A percentile compares a stretch with the other conserved stretches of the same genome.
Conservation (phyloP, 23 red algal species). For the Cyanidium caldarium region DNA sequence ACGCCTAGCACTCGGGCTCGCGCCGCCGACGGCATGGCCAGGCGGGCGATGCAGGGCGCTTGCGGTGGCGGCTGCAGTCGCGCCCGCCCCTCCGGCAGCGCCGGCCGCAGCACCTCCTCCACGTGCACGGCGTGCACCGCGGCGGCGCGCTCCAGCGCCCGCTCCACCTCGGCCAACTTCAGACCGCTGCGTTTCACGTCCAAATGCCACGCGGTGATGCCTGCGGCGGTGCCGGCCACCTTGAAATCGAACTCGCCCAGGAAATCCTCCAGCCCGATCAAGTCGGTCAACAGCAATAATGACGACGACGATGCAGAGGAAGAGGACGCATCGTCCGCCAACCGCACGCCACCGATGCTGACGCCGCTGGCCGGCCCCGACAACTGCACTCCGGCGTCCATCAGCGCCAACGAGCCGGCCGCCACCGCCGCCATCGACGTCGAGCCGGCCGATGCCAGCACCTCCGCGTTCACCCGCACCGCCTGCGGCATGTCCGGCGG, state of each 20-base stretch:
- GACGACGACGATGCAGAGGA: slow-evolving; percentile 9
- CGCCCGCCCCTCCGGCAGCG: background rate
- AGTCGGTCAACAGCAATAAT: slow-evolving; percentile 63
- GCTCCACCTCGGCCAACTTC: background rate
- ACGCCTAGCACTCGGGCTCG: background rate
- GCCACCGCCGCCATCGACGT: slow-evolving; percentile 88
- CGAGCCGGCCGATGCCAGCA: slow-evolving; percentile 57
- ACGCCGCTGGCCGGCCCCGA: slow-evolving; percentile 47
- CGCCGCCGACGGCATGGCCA: background rate
- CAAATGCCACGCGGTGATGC: slow-evolving; percentile 14
- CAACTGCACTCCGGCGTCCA: slow-evolving; percentile 64
- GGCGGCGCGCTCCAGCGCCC: background rate
- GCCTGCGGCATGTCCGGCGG: slow-evolving; percentile 29
- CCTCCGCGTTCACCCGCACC: slow-evolving; percentile 46
- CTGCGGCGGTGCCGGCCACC: slow-evolving; percentile 8
- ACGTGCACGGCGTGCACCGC: background rate
- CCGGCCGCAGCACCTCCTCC: background rate
- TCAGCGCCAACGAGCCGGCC: slow-evolving; percentile 68
- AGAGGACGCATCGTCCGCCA: background rate
- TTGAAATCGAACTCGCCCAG: slow-evolving; percentile 86
- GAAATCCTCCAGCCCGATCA: slow-evolving; percentile 83
- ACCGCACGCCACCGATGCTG: slow-evolving; percentile 46
- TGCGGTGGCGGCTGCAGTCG: background rate
- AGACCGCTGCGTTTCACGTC: slow-evolving; percentile 12
- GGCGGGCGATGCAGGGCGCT: background rate